Evolutionary conservation across 2,329 filamentous ascomycete genomes (phyloP).

Genomic region (Zalaria obscura): DNA sequence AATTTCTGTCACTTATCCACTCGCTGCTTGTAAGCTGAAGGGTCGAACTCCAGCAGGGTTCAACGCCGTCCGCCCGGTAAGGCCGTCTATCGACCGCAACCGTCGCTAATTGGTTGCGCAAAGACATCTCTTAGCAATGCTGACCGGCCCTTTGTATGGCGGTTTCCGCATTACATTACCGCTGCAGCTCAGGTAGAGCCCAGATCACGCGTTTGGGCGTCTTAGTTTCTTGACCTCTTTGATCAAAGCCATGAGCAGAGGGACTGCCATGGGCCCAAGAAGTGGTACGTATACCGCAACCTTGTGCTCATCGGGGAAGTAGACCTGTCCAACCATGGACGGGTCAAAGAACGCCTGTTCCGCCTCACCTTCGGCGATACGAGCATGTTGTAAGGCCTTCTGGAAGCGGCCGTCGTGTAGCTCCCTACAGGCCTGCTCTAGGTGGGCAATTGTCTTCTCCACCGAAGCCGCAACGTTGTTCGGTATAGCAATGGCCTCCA

Average conservation of each 20-base stretch:
- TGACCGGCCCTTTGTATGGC: too few species aligned
- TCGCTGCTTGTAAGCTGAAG: too few species aligned
- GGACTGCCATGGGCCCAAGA: conserved; percentile 80
- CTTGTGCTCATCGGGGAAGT: conserved; percentile 98
- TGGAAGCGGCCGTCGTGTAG: conserved; percentile 49
- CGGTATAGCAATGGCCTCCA: conserved; percentile 86
- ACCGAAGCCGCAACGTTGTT: conserved; percentile 76
- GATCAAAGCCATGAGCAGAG: conserved; percentile 66
- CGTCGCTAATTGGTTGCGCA: too few species aligned
- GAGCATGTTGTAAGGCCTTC: conserved; percentile 61
- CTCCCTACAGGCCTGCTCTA: conserved; percentile 61
- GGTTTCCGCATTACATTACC: too few species aligned
- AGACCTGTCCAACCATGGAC: conserved; percentile 96
- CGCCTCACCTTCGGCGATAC: conserved; percentile 74
- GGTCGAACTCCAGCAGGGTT: too few species aligned
- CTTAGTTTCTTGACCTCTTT: conserved; percentile 51
- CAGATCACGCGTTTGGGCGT: neutral
- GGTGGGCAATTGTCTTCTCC: conserved; percentile 60
- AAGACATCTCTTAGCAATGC: too few species aligned
- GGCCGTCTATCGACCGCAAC: too few species aligned
- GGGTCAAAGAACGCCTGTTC: conserved; percentile 97
- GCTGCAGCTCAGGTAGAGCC: too few species aligned
- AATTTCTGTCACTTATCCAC: too few species aligned
- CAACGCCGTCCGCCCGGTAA: too few species aligned
- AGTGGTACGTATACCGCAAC: conserved; percentile 89